A percentile compares a stretch with the other conserved stretches of the same genome.
phyloP scores from a whole-genome alignment of 768 basidiomycete species.

The Lyophyllum semitale region DNA sequence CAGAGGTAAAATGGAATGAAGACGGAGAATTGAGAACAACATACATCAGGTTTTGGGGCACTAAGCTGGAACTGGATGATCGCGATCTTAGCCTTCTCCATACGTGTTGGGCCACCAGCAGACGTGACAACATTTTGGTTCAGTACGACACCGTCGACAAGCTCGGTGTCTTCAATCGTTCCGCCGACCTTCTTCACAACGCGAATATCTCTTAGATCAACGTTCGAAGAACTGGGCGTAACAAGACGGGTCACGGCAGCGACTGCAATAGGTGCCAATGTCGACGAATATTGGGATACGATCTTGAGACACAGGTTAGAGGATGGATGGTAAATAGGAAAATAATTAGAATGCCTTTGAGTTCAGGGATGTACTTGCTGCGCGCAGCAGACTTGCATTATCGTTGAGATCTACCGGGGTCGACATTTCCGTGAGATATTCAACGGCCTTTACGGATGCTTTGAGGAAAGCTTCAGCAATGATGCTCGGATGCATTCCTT shows the following conservation, averaged over 20 bases:
- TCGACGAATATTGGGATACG: slow-evolving; percentile 98
- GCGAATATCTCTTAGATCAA: slow-evolving; percentile 94
- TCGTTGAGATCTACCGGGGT: slow-evolving; percentile 91
- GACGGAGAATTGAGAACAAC: slow-evolving; percentile 26
- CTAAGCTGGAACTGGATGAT: slow-evolving; percentile 98
- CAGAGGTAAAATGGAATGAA: slow-evolving; percentile 12
- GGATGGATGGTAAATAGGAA: neutral
- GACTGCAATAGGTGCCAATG: slow-evolving; percentile 98
- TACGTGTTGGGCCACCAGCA: slow-evolving; percentile 90
- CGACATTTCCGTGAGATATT: slow-evolving; percentile 91
- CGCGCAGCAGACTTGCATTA: slow-evolving; percentile 80
- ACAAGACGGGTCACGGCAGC: slow-evolving; percentile 90
- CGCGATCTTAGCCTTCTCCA: slow-evolving; percentile 98
- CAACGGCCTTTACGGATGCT: slow-evolving; percentile 90
- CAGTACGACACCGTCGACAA: slow-evolving; percentile 95
- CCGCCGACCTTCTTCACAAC: slow-evolving; percentile 98
- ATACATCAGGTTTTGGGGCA: slow-evolving; percentile 95
- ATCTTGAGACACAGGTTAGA: slow-evolving; percentile 55
- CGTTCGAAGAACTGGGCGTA: slow-evolving; percentile 87
- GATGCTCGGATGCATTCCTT: slow-evolving; percentile 97
- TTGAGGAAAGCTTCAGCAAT: slow-evolving; percentile 95
- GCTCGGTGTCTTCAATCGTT: slow-evolving; percentile 97
- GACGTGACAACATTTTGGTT: slow-evolving; percentile 92
- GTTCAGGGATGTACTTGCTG: slow-evolving; percentile 93
- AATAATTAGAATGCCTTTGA: slow-evolving; percentile 69